phyloP scores from a whole-genome alignment of 129 eudicot genomes.

The Calendula officinalis region DNA sequence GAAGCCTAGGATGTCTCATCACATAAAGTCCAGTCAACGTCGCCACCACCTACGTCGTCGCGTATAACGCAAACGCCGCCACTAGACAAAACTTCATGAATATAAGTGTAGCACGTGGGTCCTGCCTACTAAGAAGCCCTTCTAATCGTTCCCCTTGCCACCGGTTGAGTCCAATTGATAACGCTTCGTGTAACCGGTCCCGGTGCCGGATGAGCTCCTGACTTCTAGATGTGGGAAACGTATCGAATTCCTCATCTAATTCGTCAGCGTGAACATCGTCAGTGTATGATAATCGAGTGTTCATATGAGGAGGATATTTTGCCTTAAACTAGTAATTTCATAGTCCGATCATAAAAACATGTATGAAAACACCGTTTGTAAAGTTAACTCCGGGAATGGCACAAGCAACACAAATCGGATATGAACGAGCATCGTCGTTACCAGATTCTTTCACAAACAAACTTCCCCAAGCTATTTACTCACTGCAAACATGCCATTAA shows the following conservation, averaged over 20 bases:
- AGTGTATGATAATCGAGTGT: slow-evolving; percentile 60
- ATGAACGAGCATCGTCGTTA: slow-evolving; percentile 72
- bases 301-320: too few relatives aligned
- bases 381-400: slow-evolving; percentile 66
- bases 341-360: slow-evolving; percentile 71
- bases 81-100: slow-evolving; percentile 63
- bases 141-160: slow-evolving; percentile 83
- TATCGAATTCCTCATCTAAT: slow-evolving; percentile 80
- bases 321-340: slow-evolving; percentile 75
- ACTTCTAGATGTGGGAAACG: slow-evolving; percentile 61
- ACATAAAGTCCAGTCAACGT: slow-evolving; percentile 48
- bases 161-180: slow-evolving; percentile 70
- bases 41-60: slow-evolving; percentile 62
- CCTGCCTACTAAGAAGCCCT: slow-evolving; percentile 86
- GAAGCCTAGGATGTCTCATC: slow-evolving; percentile 94
- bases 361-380: slow-evolving; percentile 73
- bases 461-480: slow-evolving; percentile 75
- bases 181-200: slow-evolving; percentile 75
- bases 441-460: slow-evolving; percentile 61
- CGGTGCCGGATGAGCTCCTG: slow-evolving; percentile 59
- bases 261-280: slow-evolving; percentile 57
- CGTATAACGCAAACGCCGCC: slow-evolving; percentile 59
- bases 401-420: slow-evolving; percentile 62
- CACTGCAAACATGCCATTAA: slow-evolving; percentile 51
- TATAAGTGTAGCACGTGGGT: slow-evolving; percentile 74